Conservation (phyloP, 805 yeast genomes). For the Kuraishia ogatae region DNA sequence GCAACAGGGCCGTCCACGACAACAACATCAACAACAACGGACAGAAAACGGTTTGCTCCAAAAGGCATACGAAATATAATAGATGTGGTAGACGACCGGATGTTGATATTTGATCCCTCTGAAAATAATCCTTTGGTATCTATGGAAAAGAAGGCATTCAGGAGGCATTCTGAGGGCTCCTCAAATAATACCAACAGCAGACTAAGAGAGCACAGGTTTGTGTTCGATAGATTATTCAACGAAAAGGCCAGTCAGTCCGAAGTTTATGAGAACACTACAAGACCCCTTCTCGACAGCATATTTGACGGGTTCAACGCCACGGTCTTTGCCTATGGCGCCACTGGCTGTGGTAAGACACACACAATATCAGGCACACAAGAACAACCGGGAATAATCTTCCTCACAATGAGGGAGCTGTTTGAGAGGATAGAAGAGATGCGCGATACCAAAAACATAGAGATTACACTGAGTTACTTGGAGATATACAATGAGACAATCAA, state of each 20-base stretch:
- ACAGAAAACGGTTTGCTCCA: constrained; percentile 19
- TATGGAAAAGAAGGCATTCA: constrained; percentile 30
- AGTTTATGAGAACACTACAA: constrained; percentile 58
- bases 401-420: constrained; percentile 73
- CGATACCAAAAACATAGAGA: constrained; percentile 49
- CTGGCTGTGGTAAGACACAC: constrained; percentile 97
- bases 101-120: constrained; percentile 84
- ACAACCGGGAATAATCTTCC: constrained; percentile 71
- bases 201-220: constrained; percentile 67
- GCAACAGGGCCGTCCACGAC: too few relatives aligned
- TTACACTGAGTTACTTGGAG: constrained; percentile 70
- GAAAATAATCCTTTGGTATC: constrained; percentile 51
- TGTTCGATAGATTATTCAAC: constrained; percentile 75
- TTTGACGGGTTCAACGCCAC: constrained; percentile 86
- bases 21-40: neutral
- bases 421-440: constrained; percentile 43
- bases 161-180: constrained; percentile 1
- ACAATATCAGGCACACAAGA: constrained; percentile 73
- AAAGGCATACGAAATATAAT: constrained; percentile 60
- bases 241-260: constrained; percentile 54
- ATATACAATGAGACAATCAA: constrained; percentile 86
- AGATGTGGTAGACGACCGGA: constrained; percentile 74
- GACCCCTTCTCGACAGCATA: constrained; percentile 64
- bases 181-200: constrained; percentile 22
- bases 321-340: constrained; percentile 93